A percentile compares a stretch with the other conserved stretches of the same genome.
These are phyloP conservation scores for Candida albicans DNA, from an alignment of 1,139 yeast species.

Conservation along the genomic window DNA sequence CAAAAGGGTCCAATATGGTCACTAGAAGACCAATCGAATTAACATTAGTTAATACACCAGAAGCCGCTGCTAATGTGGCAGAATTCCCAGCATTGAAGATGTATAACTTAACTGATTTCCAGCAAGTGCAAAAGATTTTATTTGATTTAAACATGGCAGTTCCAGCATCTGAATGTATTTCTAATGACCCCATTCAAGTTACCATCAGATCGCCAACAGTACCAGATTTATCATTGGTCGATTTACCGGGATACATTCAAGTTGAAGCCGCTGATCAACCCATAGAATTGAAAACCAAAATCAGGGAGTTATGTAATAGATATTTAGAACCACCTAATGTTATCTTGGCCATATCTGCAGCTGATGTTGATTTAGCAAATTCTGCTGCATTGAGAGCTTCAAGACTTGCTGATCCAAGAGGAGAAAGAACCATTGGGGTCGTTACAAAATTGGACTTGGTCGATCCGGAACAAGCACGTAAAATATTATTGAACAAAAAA, in stretches of 20 bases:
- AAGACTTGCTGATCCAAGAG: slow-evolving; percentile 88
- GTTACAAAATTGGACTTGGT: slow-evolving; percentile 91
- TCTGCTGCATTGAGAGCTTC: slow-evolving; percentile 93
- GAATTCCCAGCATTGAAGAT: slow-evolving; percentile 90
- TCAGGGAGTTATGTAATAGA: slow-evolving; percentile 75
- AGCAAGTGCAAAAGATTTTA: slow-evolving; percentile 80
- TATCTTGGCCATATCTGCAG: slow-evolving; percentile 93
- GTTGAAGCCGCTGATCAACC: slow-evolving; percentile 98
- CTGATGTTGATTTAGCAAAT: slow-evolving; percentile 96
- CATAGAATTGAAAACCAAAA: slow-evolving; percentile 71
- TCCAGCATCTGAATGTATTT: slow-evolving; percentile 78
- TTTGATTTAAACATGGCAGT: slow-evolving; percentile 91
- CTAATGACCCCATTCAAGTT: slow-evolving; percentile 88
- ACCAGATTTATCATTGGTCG: slow-evolving; percentile 92
- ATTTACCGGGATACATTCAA: slow-evolving; percentile 96
- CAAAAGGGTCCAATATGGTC: slow-evolving; percentile 95
- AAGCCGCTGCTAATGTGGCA: slow-evolving; percentile 80
- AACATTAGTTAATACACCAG: slow-evolving; percentile 85
- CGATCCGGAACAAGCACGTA: slow-evolving; percentile 69
- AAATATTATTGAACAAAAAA: slow-evolving; percentile 68
- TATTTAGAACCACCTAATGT: slow-evolving; percentile 91
- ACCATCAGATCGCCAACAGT: slow-evolving; percentile 89
- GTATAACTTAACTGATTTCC: slow-evolving; percentile 80
- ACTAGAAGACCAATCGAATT: slow-evolving; percentile 93
- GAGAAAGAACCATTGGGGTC: slow-evolving; percentile 95